These are phyloP conservation scores for Phylloporus arenicola DNA, from an alignment of 768 basidiomycete genomes.

Conservation along the genomic window DNA sequence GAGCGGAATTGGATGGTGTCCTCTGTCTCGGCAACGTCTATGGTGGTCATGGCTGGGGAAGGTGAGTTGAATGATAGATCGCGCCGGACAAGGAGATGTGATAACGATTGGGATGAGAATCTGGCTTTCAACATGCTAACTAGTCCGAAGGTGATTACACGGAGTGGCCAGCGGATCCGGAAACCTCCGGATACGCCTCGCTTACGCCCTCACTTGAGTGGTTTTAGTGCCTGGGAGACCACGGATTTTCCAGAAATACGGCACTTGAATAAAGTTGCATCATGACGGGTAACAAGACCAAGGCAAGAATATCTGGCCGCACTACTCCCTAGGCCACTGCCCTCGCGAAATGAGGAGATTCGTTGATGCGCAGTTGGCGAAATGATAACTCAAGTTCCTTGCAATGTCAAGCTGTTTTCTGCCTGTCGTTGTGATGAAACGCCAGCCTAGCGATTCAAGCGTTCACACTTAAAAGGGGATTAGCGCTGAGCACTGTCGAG, in stretches of 20 bases:
- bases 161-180: not conserved
- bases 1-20: constrained; percentile 63
- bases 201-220: too few relatives aligned
- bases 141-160: not conserved
- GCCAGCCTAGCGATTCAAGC: too few relatives aligned
- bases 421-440: not conserved
- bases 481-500: not conserved
- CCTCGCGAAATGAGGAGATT: not conserved
- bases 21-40: constrained; percentile 38
- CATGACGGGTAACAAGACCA: not conserved
- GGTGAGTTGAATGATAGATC: not conserved
- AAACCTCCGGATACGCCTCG: not conserved
- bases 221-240: too few relatives aligned
- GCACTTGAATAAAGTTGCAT: not conserved
- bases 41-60: constrained; percentile 15
- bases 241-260: not conserved
- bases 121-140: not conserved
- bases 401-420: not conserved
- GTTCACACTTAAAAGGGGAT: not conserved
- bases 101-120: constrained; percentile 8
- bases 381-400: constrained; percentile 8
- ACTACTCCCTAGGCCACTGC: not conserved
- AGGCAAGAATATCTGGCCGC: not conserved
- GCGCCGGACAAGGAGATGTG: not conserved
- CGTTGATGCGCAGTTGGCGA: not conserved